These are phyloP conservation scores for Arthrobotrys pseudoclavata DNA, from an alignment of 2,329 filamentous ascomycete genomes.

Conservation along the genomic window DNA sequence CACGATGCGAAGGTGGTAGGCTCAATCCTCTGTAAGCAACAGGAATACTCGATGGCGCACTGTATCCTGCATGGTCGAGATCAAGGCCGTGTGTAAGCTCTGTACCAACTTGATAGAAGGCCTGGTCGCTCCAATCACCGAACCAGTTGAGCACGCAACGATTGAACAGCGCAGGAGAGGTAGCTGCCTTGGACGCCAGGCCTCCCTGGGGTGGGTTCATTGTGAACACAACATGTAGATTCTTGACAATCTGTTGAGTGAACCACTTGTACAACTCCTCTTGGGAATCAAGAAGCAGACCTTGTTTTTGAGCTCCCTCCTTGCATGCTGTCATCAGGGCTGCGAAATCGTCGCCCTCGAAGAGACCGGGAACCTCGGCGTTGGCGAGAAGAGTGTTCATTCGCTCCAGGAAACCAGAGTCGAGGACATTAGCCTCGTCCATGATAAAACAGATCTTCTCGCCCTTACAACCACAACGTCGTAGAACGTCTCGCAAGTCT, in stretches of 20 bases:
- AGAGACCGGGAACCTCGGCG: constrained; percentile 97
- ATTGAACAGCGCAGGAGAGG: constrained; percentile 98
- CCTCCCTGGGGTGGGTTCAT: constrained; percentile 99
- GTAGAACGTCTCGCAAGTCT: constrained; percentile 91
- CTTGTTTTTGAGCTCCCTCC: constrained; percentile 96
- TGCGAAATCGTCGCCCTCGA: constrained; percentile 98
- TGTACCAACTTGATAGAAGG: constrained; percentile 95
- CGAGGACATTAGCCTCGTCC: constrained; percentile 98
- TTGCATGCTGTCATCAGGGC: constrained; percentile 99
- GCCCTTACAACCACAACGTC: constrained; percentile 94
- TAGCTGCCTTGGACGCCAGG: constrained; percentile 93
- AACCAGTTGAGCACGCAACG: constrained; percentile 99
- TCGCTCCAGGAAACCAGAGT: constrained; percentile 97
- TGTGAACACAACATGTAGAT: constrained; percentile 98
- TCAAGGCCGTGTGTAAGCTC: constrained; percentile 98
- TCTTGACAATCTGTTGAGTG: constrained; percentile 98
- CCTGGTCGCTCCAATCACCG: constrained; percentile 99
- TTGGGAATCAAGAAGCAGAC: constrained; percentile 92
- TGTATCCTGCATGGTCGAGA: constrained; percentile 87
- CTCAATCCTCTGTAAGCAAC: constrained; percentile 88
- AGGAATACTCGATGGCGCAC: constrained; percentile 89
- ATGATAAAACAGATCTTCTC: constrained; percentile 99
- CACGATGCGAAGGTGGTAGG: constrained; percentile 88
- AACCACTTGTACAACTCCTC: constrained; percentile 99
- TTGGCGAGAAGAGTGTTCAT: constrained; percentile 99